phyloP scores from a whole-genome alignment of 768 basidiomycete species.

The Rubroboletus satanas region DNA sequence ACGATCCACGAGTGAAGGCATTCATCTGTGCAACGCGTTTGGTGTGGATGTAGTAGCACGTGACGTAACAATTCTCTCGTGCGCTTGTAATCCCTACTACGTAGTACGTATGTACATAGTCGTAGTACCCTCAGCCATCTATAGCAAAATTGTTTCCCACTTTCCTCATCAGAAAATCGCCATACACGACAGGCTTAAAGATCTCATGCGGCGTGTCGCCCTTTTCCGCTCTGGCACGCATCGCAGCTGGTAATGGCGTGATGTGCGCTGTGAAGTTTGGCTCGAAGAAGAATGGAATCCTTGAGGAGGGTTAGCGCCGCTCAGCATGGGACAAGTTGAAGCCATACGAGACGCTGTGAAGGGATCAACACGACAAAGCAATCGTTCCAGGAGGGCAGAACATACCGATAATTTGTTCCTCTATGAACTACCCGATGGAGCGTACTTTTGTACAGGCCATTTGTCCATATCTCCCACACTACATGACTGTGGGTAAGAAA shows the following conservation, averaged over 20 bases:
- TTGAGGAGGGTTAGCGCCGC: constrained; percentile 27
- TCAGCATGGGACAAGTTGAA: neutral
- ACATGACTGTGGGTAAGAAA: constrained; percentile 1
- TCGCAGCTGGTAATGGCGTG: constrained; percentile 58
- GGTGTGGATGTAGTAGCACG: constrained; percentile 19
- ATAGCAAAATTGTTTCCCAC: constrained; percentile 68
- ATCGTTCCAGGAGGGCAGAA: neutral
- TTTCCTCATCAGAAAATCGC: constrained; percentile 71
- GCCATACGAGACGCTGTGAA: constrained; percentile 65
- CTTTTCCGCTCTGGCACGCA: constrained; percentile 33
- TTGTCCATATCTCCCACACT: constrained; percentile 95
- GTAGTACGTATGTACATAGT: constrained; percentile 5
- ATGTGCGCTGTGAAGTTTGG: constrained; percentile 77
- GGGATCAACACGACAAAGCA: constrained; percentile 5
- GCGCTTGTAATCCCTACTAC: neutral
- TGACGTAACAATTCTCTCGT: constrained; percentile 13
- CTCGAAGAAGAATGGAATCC: constrained; percentile 93
- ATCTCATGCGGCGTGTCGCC: constrained; percentile 25
- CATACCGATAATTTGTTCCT: constrained; percentile 60
- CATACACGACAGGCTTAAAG: constrained; percentile 61
- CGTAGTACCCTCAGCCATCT: constrained; percentile 35
- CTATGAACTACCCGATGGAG: constrained; percentile 86
- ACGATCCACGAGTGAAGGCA: constrained; percentile 16
- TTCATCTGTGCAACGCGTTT: constrained; percentile 11
- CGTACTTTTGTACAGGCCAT: constrained; percentile 82